phyloP scores from a whole-genome alignment of 306 rosid genomes.

The Pyrus betulifolia region DNA sequence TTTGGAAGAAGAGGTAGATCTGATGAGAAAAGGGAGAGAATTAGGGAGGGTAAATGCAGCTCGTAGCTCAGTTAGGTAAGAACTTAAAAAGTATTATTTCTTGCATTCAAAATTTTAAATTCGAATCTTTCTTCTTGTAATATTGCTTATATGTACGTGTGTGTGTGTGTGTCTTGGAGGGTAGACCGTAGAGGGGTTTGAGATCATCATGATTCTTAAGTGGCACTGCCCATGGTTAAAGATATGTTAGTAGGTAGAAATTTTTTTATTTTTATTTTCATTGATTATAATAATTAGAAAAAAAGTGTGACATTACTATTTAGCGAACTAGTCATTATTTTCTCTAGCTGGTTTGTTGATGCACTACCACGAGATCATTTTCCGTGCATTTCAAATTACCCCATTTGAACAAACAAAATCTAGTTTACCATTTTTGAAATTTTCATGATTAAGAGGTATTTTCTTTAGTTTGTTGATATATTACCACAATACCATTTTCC shows the following conservation, averaged over 20 bases:
- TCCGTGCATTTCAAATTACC: neutral
- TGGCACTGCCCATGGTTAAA: neutral
- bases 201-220: too few species aligned
- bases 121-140: too few species aligned
- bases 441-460: neutral
- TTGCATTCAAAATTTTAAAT: too few species aligned
- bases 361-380: neutral
- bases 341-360: neutral
- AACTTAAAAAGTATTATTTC: too few species aligned
- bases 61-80: too few species aligned
- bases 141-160: too few species aligned
- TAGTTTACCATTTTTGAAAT: neutral
- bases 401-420: neutral
- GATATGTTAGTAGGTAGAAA: neutral
- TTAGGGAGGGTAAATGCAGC: too few species aligned
- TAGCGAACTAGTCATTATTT: neutral
- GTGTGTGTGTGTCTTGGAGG: too few species aligned
- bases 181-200: too few species aligned
- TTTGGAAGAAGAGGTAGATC: too few species aligned
- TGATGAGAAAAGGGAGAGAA: too few species aligned
- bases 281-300: neutral
- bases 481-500: neutral
- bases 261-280: neutral
- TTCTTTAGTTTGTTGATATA: neutral
- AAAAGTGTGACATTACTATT: neutral